Base-by-base conservation (phyloP, 805 yeast species). In the Yamadazyma endophytica region DNA sequence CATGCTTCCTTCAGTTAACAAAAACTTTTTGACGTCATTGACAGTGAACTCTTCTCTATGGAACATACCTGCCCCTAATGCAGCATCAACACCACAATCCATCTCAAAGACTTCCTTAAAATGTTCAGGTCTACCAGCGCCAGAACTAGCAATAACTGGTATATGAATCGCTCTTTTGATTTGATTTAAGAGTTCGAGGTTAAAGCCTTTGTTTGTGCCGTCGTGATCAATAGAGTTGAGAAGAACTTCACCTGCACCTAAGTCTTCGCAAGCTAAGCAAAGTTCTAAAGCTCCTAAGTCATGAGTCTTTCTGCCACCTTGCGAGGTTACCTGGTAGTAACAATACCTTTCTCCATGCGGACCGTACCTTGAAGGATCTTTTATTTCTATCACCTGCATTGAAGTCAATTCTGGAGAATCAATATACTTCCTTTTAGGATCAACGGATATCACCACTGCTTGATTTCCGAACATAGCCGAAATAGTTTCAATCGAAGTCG, bases 391-490 rank as follows among this genome's bases (percentile, higher is more conserved):
- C 1, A 81, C 69, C 42, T 75, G 70, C 66, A 83, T 85, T 13
- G 60, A 60, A 9, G 84, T 77, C 13, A 70, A 76, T 1, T 51
- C 33, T 3, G 94, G 92, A 12, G 68, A 61, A 5, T 47, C n/a
- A 3, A 90, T 80, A 49, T 86, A 92, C 14, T 74, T 82, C 41
- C 96, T 73, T 50, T 85, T 92, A 21, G 99, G 98, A 57, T 92
- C 99, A n/a, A 92, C 95, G 0, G 97, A 89, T 9, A 92, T 89
- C 5, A 92, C 97, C 5, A 92, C 99, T 0, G 98, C 98, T 60
- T 92, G 99, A 13, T 77, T 82, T 35, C 99, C 99, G 57, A 90
- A 92, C 0, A 95, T 84, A 24, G 74, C 72, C 1, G 97, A 86
- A 17, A 92, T 92, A 0, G 94, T 82, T 60, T 92, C 99, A 44